These are phyloP conservation scores for Talaromyces rugulosus DNA, from an alignment of 2,329 filamentous ascomycete species.

Conservation along the genomic window DNA sequence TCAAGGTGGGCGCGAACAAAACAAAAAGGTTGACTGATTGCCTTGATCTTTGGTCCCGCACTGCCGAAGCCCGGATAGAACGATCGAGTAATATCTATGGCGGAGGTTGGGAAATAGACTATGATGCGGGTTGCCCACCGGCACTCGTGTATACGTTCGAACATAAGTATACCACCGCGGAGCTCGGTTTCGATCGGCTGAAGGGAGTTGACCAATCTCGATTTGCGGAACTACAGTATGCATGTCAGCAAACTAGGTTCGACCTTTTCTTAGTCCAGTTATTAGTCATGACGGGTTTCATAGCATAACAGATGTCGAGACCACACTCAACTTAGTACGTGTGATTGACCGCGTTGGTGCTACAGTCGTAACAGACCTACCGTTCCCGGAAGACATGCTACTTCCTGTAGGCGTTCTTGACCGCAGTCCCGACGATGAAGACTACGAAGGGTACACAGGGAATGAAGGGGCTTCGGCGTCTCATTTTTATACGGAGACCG, in stretches of 20 bases:
- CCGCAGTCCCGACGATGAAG: constrained; percentile 18
- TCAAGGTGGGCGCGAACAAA: neutral
- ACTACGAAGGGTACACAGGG: constrained; percentile 21
- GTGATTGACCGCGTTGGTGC: constrained; percentile 10
- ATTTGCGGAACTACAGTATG: constrained; percentile 15
- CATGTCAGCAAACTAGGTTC: constrained; percentile 16
- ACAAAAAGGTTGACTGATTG: neutral
- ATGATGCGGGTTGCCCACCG: constrained; percentile 7
- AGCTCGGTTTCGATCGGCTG: constrained; percentile 16
- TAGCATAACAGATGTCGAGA: neutral
- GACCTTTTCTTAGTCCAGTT: constrained; percentile 17
- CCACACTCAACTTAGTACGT: neutral
- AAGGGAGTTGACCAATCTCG: constrained; percentile 20
- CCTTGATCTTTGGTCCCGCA: constrained; percentile 9
- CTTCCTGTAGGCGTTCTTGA: constrained; percentile 13
- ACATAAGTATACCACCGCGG: constrained; percentile 22
- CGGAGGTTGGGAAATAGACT: neutral
- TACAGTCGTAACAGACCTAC: constrained; percentile 3
- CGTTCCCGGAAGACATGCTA: constrained; percentile 10
- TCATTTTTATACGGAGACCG: constrained; percentile 22
- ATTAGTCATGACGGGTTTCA: neutral
- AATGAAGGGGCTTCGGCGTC: constrained; percentile 21
- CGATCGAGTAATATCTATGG: neutral
- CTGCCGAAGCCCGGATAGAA: neutral
- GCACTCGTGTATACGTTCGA: constrained; percentile 20